Conservation (phyloP, 1,284 basidiomycete genomes). For the Fomitiporia mediterranea region DNA sequence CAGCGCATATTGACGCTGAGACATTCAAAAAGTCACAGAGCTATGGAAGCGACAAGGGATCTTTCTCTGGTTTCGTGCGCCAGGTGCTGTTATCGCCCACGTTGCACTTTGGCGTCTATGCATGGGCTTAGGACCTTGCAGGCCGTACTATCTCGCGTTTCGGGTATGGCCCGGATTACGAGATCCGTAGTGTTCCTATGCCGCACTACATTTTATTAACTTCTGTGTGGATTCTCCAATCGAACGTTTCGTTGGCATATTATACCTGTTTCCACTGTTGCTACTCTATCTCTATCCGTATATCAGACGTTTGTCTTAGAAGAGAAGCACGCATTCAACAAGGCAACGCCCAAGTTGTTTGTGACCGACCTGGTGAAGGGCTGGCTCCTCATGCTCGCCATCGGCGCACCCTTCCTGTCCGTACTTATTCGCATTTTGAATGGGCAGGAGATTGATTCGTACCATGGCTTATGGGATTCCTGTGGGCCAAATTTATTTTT, state of each 20-base stretch:
- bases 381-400: conserved; percentile 63
- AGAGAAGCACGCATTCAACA: conserved; percentile 96
- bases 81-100: conserved; percentile 68
- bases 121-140: conserved; percentile 69
- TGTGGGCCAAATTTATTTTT: conserved; percentile 38
- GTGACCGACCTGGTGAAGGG: conserved; percentile 78
- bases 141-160: conserved; percentile 47
- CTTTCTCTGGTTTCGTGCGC: conserved; percentile 70
- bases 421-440: conserved; percentile 81
- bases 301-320: conserved; percentile 94
- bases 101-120: conserved; percentile 73
- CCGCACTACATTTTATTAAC: conserved; percentile 12
- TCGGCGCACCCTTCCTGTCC: conserved; percentile 88
- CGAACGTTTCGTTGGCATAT: conserved; percentile 72
- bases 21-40: conserved; percentile 85
- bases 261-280: conserved; percentile 67
- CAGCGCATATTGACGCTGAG: conserved; percentile 66
- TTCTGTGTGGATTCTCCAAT: conserved; percentile 67
- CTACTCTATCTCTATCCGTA: conserved; percentile 68
- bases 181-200: conserved; percentile 44
- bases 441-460: conserved; percentile 90
- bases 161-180: conserved; percentile 62
- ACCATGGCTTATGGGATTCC: conserved; percentile 83
- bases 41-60: conserved; percentile 87
- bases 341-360: conserved; percentile 75